Evolutionary conservation across 805 yeast species (phyloP), one percentile per base, ranked within the genome.

Genomic region (Candida cerambycidarum): DNA sequence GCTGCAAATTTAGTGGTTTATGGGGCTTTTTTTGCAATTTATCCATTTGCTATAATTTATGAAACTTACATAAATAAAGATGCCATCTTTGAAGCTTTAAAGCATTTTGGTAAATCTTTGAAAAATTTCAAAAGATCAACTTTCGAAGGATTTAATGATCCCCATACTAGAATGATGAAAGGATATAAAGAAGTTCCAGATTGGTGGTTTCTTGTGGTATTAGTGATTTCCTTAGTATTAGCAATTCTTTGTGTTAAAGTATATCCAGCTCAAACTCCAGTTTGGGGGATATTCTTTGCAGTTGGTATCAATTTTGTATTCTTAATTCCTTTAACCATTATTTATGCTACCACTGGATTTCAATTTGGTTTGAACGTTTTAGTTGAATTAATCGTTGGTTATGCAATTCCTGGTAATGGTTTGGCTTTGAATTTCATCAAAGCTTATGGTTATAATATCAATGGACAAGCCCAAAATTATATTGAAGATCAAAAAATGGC

Each of bases 251-350:
- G 65, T 38, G 64, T 62, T 7, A 32, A 52, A 36, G 38, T 61
- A 7, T 66, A 59, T 35, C 71, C 70, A 2, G 64, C 62, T 2
- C 63, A 77, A 39, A 76, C 83, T 3, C 83, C 84, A n/a, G 77
- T 79, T 16, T 80, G 85, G 84, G 74, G 78, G 19, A 63, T 80
- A 30, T 72, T 79, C 62, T 69, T 80, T 48, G 71, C 78, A 4
- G 51, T 78, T 27, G 80, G 67, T 17, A 62, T 80, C 32, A 78
- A 76, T 47, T 61, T 74, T 32, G 59, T 73, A 4, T 78, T 79
- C 47, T 62, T 78, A 49, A 62, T 79, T 29, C 83, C 83, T 34
- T 57, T 78, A n/a, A 71, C 55, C 62, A 16, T 51, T 53, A 61
- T 56, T 45, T 31, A 31, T 14, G 33, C 33, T 36, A 12, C n/a